Evolutionary conservation across 202 grass and related monocot species (phyloP), one percentile per base, ranked within the genome.

Genomic region (Hordeum pubiflorum): DNA sequence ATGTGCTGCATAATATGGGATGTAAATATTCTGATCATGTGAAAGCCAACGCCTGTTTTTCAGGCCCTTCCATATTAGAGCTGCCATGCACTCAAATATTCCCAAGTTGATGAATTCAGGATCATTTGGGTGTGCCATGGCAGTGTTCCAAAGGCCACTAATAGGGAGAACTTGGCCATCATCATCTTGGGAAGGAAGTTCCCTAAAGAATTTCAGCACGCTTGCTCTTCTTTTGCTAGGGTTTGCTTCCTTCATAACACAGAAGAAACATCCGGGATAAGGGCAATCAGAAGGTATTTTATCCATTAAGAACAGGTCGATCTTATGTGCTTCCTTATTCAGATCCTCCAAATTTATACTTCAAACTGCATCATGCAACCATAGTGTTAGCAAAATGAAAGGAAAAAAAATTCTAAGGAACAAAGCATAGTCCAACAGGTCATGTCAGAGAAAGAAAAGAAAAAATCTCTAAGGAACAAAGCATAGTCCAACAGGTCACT

Each of bases 191-290:
- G 83, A 91, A 81, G 96, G 92, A 80, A 99, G 96, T 60, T 99
- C 96, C 69, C 92, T 87, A 60, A 99, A 99, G 83, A 99, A 99
- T 68, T 99, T 99, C 74, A 91, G 83, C 58, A 99, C 91, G 44
- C 87, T 93, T 15, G 92, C 82, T 83, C 85, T 95, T 78, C 92
- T 61, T 81, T 99, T 99, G 77, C 85, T 91, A 18, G 96, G 96
- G 69, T 99, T 99, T n/a, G 86, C 84, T 88, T 99, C 96, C 82
- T 99, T 99, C 92, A 99, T 96, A 54, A 93, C 92, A 82, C 96
- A 99, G 81, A 99, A 99, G 85, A 99, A 99, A 78, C 96, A 99
- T 75, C 91, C 96, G 58, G 92, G 96, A 75, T 92, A 99, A 76
- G 96, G 96, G 54, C 96, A 99, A 78, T 99, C 96, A 48, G 89